phyloP scores from a whole-genome alignment of 441 rosid species.

The Viola pubescens region DNA sequence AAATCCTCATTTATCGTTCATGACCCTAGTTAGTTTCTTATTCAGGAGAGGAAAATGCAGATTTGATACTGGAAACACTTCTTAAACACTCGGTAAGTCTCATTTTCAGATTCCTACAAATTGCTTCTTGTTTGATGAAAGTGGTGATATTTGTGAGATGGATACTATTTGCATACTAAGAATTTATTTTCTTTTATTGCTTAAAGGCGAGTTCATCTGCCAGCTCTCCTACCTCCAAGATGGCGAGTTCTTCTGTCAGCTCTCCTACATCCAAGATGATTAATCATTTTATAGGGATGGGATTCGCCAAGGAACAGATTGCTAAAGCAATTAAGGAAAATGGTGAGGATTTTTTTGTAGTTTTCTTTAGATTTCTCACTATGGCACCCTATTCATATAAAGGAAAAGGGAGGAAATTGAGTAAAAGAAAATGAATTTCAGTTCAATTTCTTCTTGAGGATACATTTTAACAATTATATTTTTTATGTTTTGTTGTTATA shows the following conservation, averaged over 20 bases:
- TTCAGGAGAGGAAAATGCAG: slow-evolving; percentile 56
- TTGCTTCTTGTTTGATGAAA: slow-evolving; percentile 6
- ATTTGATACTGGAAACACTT: slow-evolving; percentile 52
- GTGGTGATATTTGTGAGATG: not conserved
- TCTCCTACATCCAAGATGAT: slow-evolving; percentile 60
- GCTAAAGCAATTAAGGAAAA: slow-evolving; percentile 53
- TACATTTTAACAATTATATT: not conserved
- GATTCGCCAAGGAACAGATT: slow-evolving; percentile 53
- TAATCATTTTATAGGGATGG: slow-evolving; percentile 65
- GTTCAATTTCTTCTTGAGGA: not conserved
- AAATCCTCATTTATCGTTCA: slow-evolving; percentile 13
- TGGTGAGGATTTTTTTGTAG: slow-evolving; percentile 32
- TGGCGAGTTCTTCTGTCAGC: slow-evolving; percentile 41
- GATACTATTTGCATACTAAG: not conserved
- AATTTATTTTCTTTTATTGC: slow-evolving; percentile 10
- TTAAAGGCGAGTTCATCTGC: slow-evolving; percentile 39
- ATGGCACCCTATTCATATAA: too few species aligned
- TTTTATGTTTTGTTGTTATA: slow-evolving; percentile 12
- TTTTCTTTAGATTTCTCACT: too few species aligned
- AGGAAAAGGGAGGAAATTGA: too few species aligned
- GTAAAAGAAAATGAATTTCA: too few species aligned
- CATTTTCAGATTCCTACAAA: slow-evolving; percentile 3
- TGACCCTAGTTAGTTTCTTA: slow-evolving; percentile 10
- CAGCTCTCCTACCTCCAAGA: slow-evolving; percentile 57
- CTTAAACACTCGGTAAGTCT: slow-evolving; percentile 49